Conservation (phyloP, 306 rosid species). For the Cicer chorassanicum region DNA sequence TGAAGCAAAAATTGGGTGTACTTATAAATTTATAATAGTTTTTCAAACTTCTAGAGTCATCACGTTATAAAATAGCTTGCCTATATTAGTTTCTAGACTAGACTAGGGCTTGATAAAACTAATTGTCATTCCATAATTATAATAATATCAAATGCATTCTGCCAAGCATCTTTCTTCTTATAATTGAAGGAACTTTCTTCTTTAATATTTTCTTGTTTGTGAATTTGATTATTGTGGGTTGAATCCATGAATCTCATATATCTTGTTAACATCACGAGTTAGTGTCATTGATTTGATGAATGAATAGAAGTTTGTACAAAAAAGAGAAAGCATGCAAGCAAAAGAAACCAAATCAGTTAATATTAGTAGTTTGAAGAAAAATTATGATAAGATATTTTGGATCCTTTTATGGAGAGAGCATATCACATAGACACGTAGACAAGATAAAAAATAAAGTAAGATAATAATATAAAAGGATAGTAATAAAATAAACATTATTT, state of each 20-base stretch:
- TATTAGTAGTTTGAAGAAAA: not conserved
- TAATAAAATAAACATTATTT: too few species aligned
- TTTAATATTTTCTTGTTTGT: not conserved
- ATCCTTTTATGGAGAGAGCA: too few species aligned
- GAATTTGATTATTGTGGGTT: not conserved
- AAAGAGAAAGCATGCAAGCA: not conserved
- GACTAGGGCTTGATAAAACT: not conserved
- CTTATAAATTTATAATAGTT: too few species aligned
- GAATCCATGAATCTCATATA: slow-evolving; percentile 16
- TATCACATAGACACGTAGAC: too few species aligned
- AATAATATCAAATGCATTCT: not conserved
- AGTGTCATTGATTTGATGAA: slow-evolving; percentile 21
- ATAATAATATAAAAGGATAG: too few species aligned
- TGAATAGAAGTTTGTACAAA: not conserved
- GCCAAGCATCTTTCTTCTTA: slow-evolving; percentile 16
- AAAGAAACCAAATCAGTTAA: not conserved
- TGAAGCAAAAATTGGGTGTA: too few species aligned
- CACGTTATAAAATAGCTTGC: not conserved
- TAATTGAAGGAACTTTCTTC: not conserved
- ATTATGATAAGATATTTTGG: too few species aligned
- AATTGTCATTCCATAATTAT: slow-evolving; percentile 17
- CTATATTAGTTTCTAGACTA: not conserved
- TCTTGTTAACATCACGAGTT: not conserved
- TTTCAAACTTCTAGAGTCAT: slow-evolving; percentile 13
- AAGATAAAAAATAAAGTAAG: too few species aligned